A percentile compares a stretch with the other conserved stretches of the same genome.
Evolutionary conservation across 139 green algal genomes (phyloP).

Genomic region (Chlorella vulgaris): DNA sequence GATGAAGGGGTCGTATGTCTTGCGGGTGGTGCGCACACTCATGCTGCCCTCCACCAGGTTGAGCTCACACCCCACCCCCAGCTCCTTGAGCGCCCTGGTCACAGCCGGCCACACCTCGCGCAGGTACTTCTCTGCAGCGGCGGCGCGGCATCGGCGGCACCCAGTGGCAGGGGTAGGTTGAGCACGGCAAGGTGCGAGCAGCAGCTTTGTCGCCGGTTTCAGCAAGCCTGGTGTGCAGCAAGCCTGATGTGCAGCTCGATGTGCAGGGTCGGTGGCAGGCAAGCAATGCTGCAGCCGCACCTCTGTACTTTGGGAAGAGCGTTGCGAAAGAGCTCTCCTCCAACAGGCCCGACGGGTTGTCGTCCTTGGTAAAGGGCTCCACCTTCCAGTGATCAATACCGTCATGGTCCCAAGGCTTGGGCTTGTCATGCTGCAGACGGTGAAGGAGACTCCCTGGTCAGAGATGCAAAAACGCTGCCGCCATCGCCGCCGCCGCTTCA

Average conservation of each 20-base stretch:
- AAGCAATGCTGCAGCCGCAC: slow-evolving; percentile 36
- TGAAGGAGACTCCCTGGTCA: not conserved
- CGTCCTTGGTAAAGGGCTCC: slow-evolving; percentile 81
- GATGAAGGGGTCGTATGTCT: slow-evolving; percentile 98
- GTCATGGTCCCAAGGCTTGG: slow-evolving; percentile 96
- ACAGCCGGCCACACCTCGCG: slow-evolving; percentile 95
- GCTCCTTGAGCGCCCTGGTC: slow-evolving; percentile 89
- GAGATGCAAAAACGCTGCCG: not conserved
- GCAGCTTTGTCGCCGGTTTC: no score
- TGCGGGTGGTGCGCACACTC: slow-evolving; percentile 92
- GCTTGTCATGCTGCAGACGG: slow-evolving; percentile 74
- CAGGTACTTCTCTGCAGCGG: slow-evolving; percentile 95
- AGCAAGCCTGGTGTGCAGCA: no score
- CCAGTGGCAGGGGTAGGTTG: no score
- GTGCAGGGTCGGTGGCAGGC: not conserved
- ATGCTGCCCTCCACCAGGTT: slow-evolving; percentile 92
- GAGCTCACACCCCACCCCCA: slow-evolving; percentile 89
- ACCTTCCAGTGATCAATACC: slow-evolving; percentile 95
- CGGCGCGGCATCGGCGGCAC: no score
- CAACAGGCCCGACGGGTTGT: slow-evolving; percentile 91
- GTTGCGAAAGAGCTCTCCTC: slow-evolving; percentile 98
- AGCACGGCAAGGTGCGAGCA: no score
- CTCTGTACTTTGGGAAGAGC: slow-evolving; percentile 98
- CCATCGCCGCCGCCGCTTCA: not conserved
- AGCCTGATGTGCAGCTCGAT: not conserved